Base-by-base conservation (phyloP, 495 filamentous ascomycete genomes). In the Penicillium robsamsonii region DNA sequence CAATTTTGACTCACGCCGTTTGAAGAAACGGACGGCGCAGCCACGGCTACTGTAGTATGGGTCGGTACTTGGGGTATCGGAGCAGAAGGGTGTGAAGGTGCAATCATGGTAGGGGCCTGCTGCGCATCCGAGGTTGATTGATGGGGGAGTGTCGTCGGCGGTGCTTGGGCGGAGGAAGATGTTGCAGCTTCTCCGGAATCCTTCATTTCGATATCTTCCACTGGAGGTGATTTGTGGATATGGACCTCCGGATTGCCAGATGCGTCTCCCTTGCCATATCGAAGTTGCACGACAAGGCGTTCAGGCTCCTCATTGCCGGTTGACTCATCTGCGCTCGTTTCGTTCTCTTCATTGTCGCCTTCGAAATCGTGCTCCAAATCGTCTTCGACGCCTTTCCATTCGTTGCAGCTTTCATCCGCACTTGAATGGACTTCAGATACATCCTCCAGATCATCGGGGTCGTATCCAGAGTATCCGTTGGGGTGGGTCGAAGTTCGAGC, bases 351-450 rank as follows among this genome's bases (percentile, higher is more conserved):
- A 47, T 85, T 78, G 46, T 86, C 86, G 41, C 83, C 83, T 41
- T 86, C 84, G 15, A 82, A 79, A 12, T 83, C 81, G 45, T 86
- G 82, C n/a, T 88, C 85, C 6, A 87, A 83, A 24, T 85, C 86
- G 55, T 91, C 86, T 38, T 87, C 85, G n/a, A 84, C 88, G 25
- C 84, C 87, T 60, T 82, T 70, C 82, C 82, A 87, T 45, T 85
- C 83, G 53, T 85, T 81, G 15, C 79, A 84, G 55, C 80, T 84
- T 25, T 85, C 83, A 49, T 84, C 80, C 17, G 75, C 84, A 54
- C 75, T 82, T 3, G 77, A 77, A 15, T 69, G 66, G 5, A 75
- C 79, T 47, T 87, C 84, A 33, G 81, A 84, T 57, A 86, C 87
- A 52, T 84, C 80, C 40, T 87, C 87, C 71, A 85, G 84, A 45